These are phyloP conservation scores for Phlebiopsis gigantea DNA, from an alignment of 768 basidiomycete species.

Conservation along the genomic window DNA sequence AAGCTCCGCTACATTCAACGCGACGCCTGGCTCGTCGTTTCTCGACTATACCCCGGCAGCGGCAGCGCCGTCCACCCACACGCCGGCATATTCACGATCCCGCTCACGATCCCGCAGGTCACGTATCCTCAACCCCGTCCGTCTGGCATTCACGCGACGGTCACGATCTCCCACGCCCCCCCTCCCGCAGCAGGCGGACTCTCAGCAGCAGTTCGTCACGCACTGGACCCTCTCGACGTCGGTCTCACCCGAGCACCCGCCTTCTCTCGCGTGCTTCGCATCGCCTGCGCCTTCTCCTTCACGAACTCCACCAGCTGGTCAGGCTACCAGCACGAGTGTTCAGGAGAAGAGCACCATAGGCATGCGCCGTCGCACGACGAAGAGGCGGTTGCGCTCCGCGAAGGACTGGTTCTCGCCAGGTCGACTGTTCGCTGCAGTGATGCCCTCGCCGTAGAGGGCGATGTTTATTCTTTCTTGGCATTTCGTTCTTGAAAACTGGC, in stretches of 20 bases:
- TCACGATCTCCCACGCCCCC: conserved; percentile 18
- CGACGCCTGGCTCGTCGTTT: conserved; percentile 8
- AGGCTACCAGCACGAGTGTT: conserved; percentile 15
- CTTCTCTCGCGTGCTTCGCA: conserved; percentile 4
- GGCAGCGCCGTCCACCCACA: background rate
- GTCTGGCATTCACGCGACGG: conserved; percentile 26
- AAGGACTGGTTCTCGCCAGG: conserved; percentile 31
- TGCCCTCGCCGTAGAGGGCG: conserved; percentile 19
- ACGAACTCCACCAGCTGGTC: conserved; percentile 10
- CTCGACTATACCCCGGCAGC: conserved; percentile 1
- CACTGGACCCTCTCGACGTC: conserved; percentile 16
- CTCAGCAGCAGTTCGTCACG: conserved; percentile 7
- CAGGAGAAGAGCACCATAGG: conserved; percentile 19
- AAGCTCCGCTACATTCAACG: background rate
- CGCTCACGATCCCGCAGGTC: conserved; percentile 17
- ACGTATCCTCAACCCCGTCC: conserved; percentile 29
- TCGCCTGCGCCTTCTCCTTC: conserved; percentile 14
- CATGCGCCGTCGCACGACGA: conserved; percentile 20
- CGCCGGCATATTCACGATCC: conserved; percentile 4
- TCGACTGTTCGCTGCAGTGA: conserved; percentile 27
- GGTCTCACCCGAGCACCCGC: conserved; percentile 6
- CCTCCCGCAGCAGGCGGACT: background rate
- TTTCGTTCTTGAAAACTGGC: conserved; percentile 2
- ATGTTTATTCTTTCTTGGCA: conserved; percentile 9
- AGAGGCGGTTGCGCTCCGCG: conserved; percentile 26